Percentiles rank a stretch among this genome's conserved stretches.
These are phyloP conservation scores for Ganoderma boninense DNA, from an alignment of 1,284 basidiomycete genomes.

Conservation along the genomic window DNA sequence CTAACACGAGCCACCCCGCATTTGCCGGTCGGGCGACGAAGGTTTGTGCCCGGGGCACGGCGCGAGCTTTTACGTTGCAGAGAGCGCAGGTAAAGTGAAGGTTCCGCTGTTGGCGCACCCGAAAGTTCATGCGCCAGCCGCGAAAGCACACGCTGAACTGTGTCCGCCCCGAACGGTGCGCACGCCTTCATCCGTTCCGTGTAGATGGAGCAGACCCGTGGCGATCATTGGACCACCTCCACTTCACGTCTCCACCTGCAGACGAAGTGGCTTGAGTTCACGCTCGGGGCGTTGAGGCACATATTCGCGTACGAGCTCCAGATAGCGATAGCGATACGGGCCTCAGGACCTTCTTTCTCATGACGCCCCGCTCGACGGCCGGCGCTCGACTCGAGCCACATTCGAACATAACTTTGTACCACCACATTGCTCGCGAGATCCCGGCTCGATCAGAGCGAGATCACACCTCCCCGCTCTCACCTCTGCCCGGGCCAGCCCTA, in stretches of 20 bases:
- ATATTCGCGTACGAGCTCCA: not conserved
- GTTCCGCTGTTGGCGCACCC: not conserved
- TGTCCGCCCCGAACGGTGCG: not conserved
- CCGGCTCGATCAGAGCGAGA: conserved; percentile 8
- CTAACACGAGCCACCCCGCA: conserved; percentile 1
- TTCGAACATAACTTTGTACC: conserved; percentile 5
- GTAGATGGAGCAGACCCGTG: not conserved
- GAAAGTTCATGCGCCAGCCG: not conserved
- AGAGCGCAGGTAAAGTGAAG: not conserved
- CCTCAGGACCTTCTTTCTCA: conserved; percentile 1
- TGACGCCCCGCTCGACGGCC: not conserved
- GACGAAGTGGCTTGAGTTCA: conserved; percentile 9
- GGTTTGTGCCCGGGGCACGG: not conserved
- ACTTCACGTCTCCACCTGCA: not conserved
- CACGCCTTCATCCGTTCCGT: not conserved
- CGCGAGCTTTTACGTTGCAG: conserved; percentile 9
- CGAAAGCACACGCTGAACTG: not conserved
- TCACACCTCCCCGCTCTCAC: conserved; percentile 5
- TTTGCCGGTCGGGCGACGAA: not conserved
- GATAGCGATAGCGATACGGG: not conserved
- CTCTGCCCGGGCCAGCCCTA: not conserved
- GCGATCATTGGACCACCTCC: not conserved
- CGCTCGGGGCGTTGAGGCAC: not conserved
- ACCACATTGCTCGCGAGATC: conserved; percentile 12
- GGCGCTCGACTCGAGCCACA: conserved; percentile 3